Percentiles rank a stretch among this genome's conserved stretches.
These are phyloP conservation scores for Candida takata DNA, from an alignment of 805 yeast species.

Conservation along the genomic window DNA sequence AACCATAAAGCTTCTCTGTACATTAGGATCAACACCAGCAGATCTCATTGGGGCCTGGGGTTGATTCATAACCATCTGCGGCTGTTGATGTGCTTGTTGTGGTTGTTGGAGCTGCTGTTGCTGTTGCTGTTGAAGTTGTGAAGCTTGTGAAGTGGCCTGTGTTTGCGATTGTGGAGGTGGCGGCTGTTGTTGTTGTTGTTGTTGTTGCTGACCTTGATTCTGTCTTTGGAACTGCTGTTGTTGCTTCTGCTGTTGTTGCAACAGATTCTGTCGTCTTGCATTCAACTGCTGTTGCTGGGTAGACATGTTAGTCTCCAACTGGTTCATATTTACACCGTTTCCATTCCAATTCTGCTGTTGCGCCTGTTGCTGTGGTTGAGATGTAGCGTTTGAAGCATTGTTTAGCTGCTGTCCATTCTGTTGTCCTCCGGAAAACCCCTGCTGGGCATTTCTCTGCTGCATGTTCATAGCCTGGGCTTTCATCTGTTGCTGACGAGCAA, in stretches of 20 bases:
- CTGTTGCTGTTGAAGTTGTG: conserved; percentile 3
- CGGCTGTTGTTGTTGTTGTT: conserved; percentile 11
- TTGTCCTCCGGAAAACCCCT: neutral
- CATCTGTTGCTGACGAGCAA: conserved; percentile 21
- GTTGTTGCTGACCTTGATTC: conserved; percentile 2
- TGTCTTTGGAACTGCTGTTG: conserved; percentile 17
- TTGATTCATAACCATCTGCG: too few relatives aligned
- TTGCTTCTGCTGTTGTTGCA: conserved; percentile 11
- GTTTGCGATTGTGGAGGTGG: conserved; percentile 7
- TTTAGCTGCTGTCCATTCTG: conserved; percentile 3
- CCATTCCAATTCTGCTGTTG: conserved; percentile 9
- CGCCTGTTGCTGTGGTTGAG: conserved; percentile 4
- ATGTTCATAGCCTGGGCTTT: conserved; percentile 8
- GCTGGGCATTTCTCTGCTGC: neutral
- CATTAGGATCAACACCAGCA: conserved; percentile 1
- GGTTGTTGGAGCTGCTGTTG: conserved; percentile 15
- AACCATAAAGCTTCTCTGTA: conserved; percentile 17
- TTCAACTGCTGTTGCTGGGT: conserved; percentile 5
- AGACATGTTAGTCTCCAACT: neutral
- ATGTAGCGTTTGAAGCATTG: conserved; percentile 1
- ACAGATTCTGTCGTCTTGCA: conserved; percentile 9
- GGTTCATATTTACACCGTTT: conserved; percentile 1
- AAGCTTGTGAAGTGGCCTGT: conserved; percentile 3
- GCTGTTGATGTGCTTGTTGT: conserved; percentile 10
- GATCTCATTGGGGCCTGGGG: conserved; percentile 6